Conservation (phyloP, 345 rosid genomes). For the Melastoma malabathricum region DNA sequence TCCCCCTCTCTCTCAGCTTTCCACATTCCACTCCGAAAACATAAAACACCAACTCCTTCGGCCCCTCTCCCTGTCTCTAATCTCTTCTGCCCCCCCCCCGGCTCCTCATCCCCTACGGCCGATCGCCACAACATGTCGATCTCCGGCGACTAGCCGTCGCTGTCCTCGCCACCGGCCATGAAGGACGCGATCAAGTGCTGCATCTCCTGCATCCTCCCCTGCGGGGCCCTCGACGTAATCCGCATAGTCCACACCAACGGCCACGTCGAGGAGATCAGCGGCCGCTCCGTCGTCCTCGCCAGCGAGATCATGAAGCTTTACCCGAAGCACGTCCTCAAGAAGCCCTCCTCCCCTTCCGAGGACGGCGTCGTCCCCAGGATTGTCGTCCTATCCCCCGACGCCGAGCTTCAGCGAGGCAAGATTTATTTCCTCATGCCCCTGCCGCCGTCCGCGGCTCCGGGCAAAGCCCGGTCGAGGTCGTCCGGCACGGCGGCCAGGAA, state of each 20-base stretch:
- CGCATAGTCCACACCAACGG: constrained; percentile 87
- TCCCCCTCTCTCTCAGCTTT: too few species aligned
- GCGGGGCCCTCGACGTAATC: constrained; percentile 90
- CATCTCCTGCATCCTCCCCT: constrained; percentile 95
- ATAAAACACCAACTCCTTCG: too few species aligned
- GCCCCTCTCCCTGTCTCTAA: too few species aligned
- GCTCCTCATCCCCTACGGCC: too few species aligned
- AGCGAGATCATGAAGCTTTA: constrained; percentile 67
- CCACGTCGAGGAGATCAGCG: constrained; percentile 84
- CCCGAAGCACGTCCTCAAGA: constrained; percentile 80
- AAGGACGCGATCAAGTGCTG: constrained; percentile 82
- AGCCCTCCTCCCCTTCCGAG: constrained; percentile 39
- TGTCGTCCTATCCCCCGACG: constrained; percentile 81
- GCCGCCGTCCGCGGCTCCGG: constrained; percentile 15
- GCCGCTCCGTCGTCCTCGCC: constrained; percentile 41
- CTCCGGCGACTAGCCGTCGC: too few species aligned
- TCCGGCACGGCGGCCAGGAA: not conserved
- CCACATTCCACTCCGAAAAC: too few species aligned
- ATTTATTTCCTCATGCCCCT: constrained; percentile 82
- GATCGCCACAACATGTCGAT: too few species aligned
- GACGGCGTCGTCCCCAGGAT: constrained; percentile 51
- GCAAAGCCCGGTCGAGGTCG: constrained; percentile 17
- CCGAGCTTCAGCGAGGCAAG: constrained; percentile 87
- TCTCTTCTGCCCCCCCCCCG: too few species aligned
- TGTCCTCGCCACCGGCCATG: constrained; percentile 16